These are phyloP conservation scores for Nicotiana paniculata DNA, from an alignment of 257 asterid genomes.

Conservation along the genomic window DNA sequence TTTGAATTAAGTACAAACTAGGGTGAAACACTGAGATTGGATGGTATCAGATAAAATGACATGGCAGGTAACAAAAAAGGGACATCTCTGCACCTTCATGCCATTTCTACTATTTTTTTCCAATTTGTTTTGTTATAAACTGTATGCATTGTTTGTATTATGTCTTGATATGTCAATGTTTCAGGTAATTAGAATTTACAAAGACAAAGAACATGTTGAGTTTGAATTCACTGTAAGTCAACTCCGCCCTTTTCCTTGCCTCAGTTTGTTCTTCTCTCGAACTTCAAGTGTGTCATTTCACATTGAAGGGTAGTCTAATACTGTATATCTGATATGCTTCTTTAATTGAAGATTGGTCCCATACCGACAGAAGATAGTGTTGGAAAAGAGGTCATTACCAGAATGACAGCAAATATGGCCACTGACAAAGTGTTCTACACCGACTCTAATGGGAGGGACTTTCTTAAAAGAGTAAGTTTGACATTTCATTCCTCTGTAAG, in stretches of 20 bases:
- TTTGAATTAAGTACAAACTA: neutral
- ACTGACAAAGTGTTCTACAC: conserved; percentile 63
- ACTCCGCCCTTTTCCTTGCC: neutral
- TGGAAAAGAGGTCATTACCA: conserved; percentile 85
- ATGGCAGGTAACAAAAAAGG: neutral
- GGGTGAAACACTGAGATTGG: neutral
- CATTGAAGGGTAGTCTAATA: neutral
- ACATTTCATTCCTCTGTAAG: conserved; percentile 1
- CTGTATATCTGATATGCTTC: conserved; percentile 3
- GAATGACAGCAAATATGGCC: conserved; percentile 63
- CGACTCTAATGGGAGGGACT: conserved; percentile 92
- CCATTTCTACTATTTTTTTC: neutral
- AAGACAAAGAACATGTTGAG: conserved; percentile 82
- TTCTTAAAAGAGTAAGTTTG: conserved; percentile 60
- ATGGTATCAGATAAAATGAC: neutral
- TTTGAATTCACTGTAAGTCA: conserved; percentile 73
- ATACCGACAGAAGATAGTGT: conserved; percentile 58
- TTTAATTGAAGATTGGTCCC: conserved; percentile 61
- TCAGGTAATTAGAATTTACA: conserved; percentile 73
- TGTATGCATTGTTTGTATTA: neutral
- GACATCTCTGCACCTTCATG: neutral
- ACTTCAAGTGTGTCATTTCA: neutral
- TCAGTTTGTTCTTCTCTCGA: neutral
- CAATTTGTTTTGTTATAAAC: neutral
- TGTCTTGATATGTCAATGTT: conserved; percentile 3